Conservation (phyloP, 2,329 filamentous ascomycete genomes). For the Penicillium digitatum region DNA sequence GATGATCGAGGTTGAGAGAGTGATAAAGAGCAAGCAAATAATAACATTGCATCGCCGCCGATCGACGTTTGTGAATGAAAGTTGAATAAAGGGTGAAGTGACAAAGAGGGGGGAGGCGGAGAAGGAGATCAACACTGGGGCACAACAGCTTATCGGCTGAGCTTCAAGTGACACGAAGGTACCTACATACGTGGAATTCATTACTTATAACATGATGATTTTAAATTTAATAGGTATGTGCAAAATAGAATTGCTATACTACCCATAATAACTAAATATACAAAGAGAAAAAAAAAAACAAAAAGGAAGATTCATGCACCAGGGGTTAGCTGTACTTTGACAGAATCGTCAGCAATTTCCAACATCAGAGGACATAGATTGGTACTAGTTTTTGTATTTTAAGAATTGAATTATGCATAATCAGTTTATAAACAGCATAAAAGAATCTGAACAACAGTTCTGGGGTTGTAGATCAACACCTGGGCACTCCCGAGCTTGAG, state of each 20-base stretch:
- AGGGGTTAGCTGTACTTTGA: neutral
- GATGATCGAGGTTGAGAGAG: conserved; percentile 1
- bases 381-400: no score
- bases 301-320: no score
- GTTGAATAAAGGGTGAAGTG: conserved; percentile 6
- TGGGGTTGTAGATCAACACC: conserved; percentile 4
- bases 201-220: neutral
- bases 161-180: neutral
- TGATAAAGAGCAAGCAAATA: conserved; percentile 19
- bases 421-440: neutral
- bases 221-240: neutral
- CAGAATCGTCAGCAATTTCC: neutral
- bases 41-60: conserved; percentile 33
- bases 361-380: neutral
- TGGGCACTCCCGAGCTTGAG: neutral
- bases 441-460: neutral
- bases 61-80: conserved; percentile 10
- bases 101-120: conserved; percentile 21
- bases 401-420: no score
- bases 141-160: conserved; percentile 9
- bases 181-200: neutral
- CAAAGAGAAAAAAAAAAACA: no score
- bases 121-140: conserved; percentile 18
- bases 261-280: neutral
- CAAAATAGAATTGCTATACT: neutral